Base-by-base conservation (phyloP, 805 yeast genomes). In the Millerago galiae region DNA sequence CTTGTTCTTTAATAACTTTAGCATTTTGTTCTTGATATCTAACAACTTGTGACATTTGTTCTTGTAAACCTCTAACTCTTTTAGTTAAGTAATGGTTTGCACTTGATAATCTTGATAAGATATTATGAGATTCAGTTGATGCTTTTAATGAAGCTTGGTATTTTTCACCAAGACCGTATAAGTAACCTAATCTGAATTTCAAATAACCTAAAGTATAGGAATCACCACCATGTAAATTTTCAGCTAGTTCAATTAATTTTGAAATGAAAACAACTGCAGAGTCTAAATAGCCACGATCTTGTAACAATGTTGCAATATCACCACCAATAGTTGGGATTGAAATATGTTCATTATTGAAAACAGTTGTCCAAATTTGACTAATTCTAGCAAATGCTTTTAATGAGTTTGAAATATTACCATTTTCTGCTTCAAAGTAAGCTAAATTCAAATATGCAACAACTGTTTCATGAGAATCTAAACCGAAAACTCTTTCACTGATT, bases 401-500 rank as follows among this genome's bases (percentile, higher is more conserved):
- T 1, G 91, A 75, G 49, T 83, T 81, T 28, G 69, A 63, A 32
- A 75, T 65, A 52, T 79, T 76, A 29, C 77, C 77, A 50, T 76
- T 74, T 9, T 75, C 65, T 33, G 78, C 66, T 61, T 90, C 96
- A 55, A 75, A 72, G 55, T 71, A 74, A 2, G 93, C 95, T 51
- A 90, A 66, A 62, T 87, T 88, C 53, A 81, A 71, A 59, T 83
- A 76, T 33, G 86, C 69, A 50, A 87, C 73, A 31, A 87, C 62
- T 21, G 90, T 75, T 49, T 88, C 91, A 54, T 75, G 76, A 12
- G 93, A 76, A 58, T 91, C 98, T 48, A 79, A 62, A 47, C 99
- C 99, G 40, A 69, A 62, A 11, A 80, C 72, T 65, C 98, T 79
- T 69, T 91, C 98, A 46, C 81, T 71, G 47, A 89, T 77, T 32